Conservation (phyloP, 139 green algal genomes). For the Microglena sp. region DNA sequence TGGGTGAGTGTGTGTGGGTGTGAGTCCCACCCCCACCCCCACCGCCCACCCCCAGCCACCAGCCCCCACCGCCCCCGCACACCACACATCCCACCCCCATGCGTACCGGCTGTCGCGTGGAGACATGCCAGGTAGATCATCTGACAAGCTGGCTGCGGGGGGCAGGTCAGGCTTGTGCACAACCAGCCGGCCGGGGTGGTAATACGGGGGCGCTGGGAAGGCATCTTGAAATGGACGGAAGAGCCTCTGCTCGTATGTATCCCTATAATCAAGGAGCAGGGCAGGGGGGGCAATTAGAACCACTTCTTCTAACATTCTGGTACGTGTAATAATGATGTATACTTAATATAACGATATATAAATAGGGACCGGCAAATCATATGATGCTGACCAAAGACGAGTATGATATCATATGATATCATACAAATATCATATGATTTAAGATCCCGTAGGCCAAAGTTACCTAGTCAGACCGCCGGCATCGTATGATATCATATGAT, state of each 20-base stretch:
- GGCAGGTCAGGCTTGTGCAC: conserved; percentile 70
- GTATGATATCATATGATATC: too few relatives aligned
- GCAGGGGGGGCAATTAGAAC: too few relatives aligned
- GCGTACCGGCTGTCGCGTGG: neutral
- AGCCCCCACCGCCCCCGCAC: conserved; percentile 2
- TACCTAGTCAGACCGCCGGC: too few relatives aligned
- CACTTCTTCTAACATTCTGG: too few relatives aligned
- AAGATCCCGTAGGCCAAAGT: too few relatives aligned
- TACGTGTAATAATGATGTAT: too few relatives aligned
- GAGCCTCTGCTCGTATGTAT: conserved; percentile 71
- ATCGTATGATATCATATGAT: too few relatives aligned
- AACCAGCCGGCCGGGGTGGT: conserved; percentile 60
- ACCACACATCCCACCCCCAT: conserved; percentile 21
- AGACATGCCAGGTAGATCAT: neutral
- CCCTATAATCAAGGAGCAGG: conserved; percentile 19
- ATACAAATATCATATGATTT: too few relatives aligned
- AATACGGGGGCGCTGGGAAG: conserved; percentile 62
- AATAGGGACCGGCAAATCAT: too few relatives aligned
- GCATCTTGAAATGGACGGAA: conserved; percentile 74
- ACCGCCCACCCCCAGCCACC: neutral
- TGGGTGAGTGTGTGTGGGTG: conserved; percentile 20
- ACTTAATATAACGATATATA: too few relatives aligned
- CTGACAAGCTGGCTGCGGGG: neutral
- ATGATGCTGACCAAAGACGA: too few relatives aligned
- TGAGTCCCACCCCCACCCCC: neutral